phyloP scores from a whole-genome alignment of 2,329 filamentous ascomycete genomes.

The Hymenoscyphus occultus region DNA sequence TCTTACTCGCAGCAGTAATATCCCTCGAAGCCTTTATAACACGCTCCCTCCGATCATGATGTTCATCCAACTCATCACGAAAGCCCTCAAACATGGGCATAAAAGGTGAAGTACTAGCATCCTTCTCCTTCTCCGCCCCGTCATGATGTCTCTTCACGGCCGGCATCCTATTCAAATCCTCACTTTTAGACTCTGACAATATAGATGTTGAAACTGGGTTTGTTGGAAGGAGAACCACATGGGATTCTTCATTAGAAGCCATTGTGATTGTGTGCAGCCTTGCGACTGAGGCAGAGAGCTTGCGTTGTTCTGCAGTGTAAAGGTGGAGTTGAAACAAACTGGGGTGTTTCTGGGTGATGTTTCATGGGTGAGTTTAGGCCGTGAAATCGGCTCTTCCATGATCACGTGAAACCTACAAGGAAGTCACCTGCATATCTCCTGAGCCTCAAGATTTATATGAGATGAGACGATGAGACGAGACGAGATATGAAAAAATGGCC shows the following conservation, averaged over 20 bases:
- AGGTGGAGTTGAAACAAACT: background rate
- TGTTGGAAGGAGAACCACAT: background rate
- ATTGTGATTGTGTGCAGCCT: background rate
- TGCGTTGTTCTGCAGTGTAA: background rate
- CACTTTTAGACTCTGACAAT: background rate
- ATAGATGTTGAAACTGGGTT: background rate
- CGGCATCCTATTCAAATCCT: slow-evolving; percentile 20
- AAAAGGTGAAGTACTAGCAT: slow-evolving; percentile 42
- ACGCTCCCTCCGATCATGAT: slow-evolving; percentile 87
- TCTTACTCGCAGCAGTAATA: slow-evolving; percentile 92
- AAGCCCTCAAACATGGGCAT: slow-evolving; percentile 82
- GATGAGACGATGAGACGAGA: background rate
- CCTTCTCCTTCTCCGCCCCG: slow-evolving; percentile 42
- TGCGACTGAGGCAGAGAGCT: background rate
- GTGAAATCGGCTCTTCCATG: background rate
- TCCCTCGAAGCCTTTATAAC: slow-evolving; percentile 90
- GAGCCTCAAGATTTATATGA: background rate
- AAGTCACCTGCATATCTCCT: background rate
- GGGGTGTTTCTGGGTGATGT: background rate
- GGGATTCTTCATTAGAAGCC: background rate
- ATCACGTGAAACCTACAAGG: background rate
- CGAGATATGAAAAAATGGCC: background rate
- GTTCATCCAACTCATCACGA: slow-evolving; percentile 84
- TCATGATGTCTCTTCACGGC: slow-evolving; percentile 54
- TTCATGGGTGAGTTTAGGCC: background rate